phyloP scores from a whole-genome alignment of 2,329 filamentous ascomycete species.

The Aureobasidium namibiae region DNA sequence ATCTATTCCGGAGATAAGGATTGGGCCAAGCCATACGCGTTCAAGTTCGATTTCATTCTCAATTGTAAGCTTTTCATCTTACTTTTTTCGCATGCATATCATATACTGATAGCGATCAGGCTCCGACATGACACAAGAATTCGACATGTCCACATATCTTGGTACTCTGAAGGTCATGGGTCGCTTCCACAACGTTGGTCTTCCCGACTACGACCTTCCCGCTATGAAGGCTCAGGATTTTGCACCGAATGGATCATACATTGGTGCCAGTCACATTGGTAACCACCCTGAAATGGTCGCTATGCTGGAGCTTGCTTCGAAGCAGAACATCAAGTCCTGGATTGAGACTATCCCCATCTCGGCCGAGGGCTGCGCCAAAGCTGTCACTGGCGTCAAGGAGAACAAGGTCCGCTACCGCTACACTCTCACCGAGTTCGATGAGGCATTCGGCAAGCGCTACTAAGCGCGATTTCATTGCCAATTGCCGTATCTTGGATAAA shows the following conservation, averaged over 20 bases:
- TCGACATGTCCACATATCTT: slow-evolving; percentile 61
- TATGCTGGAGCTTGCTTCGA: slow-evolving; percentile 35
- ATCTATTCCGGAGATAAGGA: slow-evolving; percentile 48
- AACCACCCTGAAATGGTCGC: slow-evolving; percentile 35
- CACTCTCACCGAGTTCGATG: slow-evolving; percentile 56
- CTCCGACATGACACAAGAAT: slow-evolving; percentile 55
- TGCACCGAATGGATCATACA: slow-evolving; percentile 55
- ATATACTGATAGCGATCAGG: slow-evolving; percentile 19
- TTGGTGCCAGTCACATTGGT: slow-evolving; percentile 36
- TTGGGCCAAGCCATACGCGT: slow-evolving; percentile 48
- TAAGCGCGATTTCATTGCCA: background rate
- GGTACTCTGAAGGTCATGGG: slow-evolving; percentile 68
- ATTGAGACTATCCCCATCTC: slow-evolving; percentile 60
- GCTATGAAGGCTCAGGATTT: slow-evolving; percentile 63
- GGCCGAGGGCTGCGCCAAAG: slow-evolving; percentile 57
- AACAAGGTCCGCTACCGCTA: slow-evolving; percentile 64
- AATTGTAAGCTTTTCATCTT: slow-evolving; percentile 37
- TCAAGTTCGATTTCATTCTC: slow-evolving; percentile 50
- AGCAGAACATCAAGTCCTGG: slow-evolving; percentile 37
- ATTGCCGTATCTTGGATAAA: background rate
- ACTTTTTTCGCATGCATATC: slow-evolving; percentile 18
- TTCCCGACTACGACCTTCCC: slow-evolving; percentile 65
- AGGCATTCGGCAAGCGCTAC: slow-evolving; percentile 47
- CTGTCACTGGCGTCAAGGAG: slow-evolving; percentile 56
- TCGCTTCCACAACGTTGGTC: slow-evolving; percentile 64